Evolutionary conservation across 768 basidiomycete species (phyloP).

Genomic region (Gyrodon lividus): DNA sequence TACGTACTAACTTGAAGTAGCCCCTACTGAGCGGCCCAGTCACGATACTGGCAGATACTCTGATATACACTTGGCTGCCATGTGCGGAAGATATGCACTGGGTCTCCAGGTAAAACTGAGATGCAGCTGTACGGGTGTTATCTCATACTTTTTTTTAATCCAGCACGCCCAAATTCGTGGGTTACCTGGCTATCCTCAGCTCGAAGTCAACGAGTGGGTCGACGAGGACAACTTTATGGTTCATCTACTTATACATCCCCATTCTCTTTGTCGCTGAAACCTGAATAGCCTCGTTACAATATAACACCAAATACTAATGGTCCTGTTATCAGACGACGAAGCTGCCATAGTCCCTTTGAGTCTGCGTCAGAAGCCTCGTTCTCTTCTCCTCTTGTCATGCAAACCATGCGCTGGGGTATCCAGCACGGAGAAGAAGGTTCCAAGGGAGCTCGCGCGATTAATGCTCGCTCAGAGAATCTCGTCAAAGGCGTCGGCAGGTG

Average conservation of each 20-base stretch:
- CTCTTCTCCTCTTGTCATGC: conserved; percentile 49
- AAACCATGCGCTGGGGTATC: conserved; percentile 90
- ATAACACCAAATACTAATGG: conserved; percentile 79
- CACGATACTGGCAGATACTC: too few relatives aligned
- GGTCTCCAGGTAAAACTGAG: conserved; percentile 39
- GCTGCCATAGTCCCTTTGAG: conserved; percentile 1
- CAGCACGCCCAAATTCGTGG: conserved; percentile 27
- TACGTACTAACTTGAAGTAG: too few relatives aligned
- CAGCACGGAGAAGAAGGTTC: conserved; percentile 59
- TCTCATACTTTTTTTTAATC: background rate
- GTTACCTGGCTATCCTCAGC: conserved; percentile 42
- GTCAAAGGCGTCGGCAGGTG: conserved; percentile 79
- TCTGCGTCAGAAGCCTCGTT: conserved; percentile 1
- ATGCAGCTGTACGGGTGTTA: background rate
- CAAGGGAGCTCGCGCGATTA: conserved; percentile 77
- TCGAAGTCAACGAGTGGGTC: conserved; percentile 58
- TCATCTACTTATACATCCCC: conserved; percentile 14
- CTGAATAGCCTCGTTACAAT: conserved; percentile 59
- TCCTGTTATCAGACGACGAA: conserved; percentile 64
- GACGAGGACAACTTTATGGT: conserved; percentile 56
- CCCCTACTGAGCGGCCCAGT: too few relatives aligned
- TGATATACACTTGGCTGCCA: conserved; percentile 29
- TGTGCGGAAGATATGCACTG: conserved; percentile 68
- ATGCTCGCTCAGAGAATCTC: conserved; percentile 84
- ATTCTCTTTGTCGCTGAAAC: background rate